Evolutionary conservation across 108 stramenopile species (phyloP).

Genomic region (Stephanodiscus triporus): DNA sequence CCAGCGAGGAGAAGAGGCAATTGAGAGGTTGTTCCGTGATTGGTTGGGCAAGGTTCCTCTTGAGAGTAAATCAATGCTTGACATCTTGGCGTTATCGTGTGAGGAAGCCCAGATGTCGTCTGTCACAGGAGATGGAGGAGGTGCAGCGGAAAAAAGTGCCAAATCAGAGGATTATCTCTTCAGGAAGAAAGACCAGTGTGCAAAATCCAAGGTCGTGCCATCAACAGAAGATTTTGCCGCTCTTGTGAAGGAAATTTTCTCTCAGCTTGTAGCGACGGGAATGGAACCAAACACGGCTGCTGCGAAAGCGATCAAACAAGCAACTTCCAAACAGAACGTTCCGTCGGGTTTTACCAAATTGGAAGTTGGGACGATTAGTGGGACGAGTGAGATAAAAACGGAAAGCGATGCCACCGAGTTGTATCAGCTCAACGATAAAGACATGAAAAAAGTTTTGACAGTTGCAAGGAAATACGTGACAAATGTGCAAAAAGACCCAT

Average conservation of each 20-base stretch:
- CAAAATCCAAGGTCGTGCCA: background rate
- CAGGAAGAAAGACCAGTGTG: conserved; percentile 20
- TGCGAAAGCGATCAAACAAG: conserved; percentile 53
- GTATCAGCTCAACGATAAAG: conserved; percentile 32
- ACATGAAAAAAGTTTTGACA: conserved; percentile 28
- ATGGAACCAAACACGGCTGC: conserved; percentile 61
- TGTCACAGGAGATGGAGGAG: background rate
- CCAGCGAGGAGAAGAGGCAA: conserved; percentile 62
- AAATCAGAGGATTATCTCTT: conserved; percentile 37
- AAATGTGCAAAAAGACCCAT: conserved; percentile 64
- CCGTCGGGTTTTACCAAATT: background rate
- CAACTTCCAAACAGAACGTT: conserved; percentile 24
- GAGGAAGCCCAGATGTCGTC: conserved; percentile 37
- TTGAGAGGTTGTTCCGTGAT: conserved; percentile 58
- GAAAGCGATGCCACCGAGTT: conserved; percentile 11
- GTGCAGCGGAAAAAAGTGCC: conserved; percentile 9
- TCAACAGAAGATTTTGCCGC: conserved; percentile 41
- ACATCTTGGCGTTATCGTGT: conserved; percentile 72
- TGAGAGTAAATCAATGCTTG: conserved; percentile 64
- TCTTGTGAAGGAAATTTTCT: conserved; percentile 56
- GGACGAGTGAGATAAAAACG: conserved; percentile 10
- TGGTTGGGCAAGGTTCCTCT: conserved; percentile 68
- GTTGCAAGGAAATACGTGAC: conserved; percentile 68
- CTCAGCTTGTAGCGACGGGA: conserved; percentile 51
- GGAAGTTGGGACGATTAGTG: conserved; percentile 24